phyloP scores from a whole-genome alignment of 345 rosid genomes.

The Gossypium mustelinum region DNA sequence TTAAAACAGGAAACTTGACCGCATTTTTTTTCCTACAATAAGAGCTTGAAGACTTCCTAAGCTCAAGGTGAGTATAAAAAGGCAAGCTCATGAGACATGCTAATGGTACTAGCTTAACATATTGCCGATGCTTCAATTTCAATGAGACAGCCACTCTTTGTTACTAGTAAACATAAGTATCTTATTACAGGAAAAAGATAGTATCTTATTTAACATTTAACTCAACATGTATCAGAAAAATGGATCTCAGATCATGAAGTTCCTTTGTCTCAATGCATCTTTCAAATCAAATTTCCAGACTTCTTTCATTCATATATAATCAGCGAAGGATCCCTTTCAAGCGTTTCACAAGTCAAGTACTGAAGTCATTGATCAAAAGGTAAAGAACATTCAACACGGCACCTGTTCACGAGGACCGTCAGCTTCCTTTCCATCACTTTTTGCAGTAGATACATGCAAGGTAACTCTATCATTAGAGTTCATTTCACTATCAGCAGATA shows the following conservation, averaged over 20 bases:
- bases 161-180: not conserved
- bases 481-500: slow-evolving; percentile 29
- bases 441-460: slow-evolving; percentile 32
- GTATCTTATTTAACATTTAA: not conserved
- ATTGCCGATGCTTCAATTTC: not conserved
- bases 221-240: not conserved
- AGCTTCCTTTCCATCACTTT: slow-evolving; percentile 30
- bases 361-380: slow-evolving; percentile 13
- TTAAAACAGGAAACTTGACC: not conserved
- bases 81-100: not conserved
- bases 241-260: not conserved
- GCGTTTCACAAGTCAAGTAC: not conserved
- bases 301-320: not conserved
- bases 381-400: slow-evolving; percentile 12
- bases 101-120: not conserved
- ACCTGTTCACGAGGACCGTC: slow-evolving; percentile 49
- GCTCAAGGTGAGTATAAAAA: not conserved
- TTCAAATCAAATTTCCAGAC: not conserved
- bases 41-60: not conserved
- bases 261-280: not conserved
- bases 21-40: not conserved
- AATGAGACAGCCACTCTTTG: not conserved
- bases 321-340: not conserved
- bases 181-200: not conserved
- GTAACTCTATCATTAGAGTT: slow-evolving; percentile 29